phyloP scores from a whole-genome alignment of 2,329 filamentous ascomycete species.

The Coniochaeta hoffmannii region DNA sequence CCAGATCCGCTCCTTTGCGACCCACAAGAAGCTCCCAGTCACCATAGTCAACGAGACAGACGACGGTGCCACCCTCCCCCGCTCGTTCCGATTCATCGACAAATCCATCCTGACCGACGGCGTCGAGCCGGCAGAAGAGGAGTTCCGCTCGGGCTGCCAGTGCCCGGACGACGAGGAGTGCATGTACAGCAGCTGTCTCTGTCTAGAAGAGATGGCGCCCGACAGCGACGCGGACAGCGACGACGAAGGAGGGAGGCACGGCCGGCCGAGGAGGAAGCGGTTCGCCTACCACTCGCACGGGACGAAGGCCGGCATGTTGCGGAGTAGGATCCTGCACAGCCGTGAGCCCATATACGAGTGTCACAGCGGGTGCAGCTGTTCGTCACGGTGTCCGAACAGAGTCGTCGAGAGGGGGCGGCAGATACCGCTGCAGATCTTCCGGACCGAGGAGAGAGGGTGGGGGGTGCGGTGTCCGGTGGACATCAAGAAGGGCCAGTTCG shows the following conservation, averaged over 20 bases:
- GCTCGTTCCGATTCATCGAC: conserved; percentile 63
- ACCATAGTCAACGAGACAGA: conserved; percentile 59
- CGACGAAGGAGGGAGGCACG: conserved; percentile 33
- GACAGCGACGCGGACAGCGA: conserved; percentile 50
- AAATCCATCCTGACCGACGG: conserved; percentile 50
- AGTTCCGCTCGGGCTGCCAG: conserved; percentile 61
- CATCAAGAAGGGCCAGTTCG: conserved; percentile 66
- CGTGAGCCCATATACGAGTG: conserved; percentile 71
- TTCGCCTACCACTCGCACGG: conserved; percentile 61
- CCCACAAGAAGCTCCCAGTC: conserved; percentile 42
- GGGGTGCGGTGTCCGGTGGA: conserved; percentile 59
- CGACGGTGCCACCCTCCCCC: conserved; percentile 41
- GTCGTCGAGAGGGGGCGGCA: conserved; percentile 68
- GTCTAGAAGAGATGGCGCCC: conserved; percentile 49
- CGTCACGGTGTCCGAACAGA: conserved; percentile 59
- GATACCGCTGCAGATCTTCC: conserved; percentile 69
- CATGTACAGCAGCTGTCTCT: conserved; percentile 60
- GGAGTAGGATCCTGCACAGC: conserved; percentile 43
- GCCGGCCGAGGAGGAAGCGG: conserved; percentile 21
- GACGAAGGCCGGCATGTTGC: conserved; percentile 41
- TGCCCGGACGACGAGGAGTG: conserved; percentile 58
- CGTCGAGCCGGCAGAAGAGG: conserved; percentile 51
- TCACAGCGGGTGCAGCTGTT: conserved; percentile 63
- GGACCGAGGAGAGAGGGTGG: conserved; percentile 64
- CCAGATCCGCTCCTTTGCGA: conserved; percentile 48